These are phyloP conservation scores for Stemphylium lycopersici DNA, from an alignment of 2,329 filamentous ascomycete genomes.

Conservation along the genomic window DNA sequence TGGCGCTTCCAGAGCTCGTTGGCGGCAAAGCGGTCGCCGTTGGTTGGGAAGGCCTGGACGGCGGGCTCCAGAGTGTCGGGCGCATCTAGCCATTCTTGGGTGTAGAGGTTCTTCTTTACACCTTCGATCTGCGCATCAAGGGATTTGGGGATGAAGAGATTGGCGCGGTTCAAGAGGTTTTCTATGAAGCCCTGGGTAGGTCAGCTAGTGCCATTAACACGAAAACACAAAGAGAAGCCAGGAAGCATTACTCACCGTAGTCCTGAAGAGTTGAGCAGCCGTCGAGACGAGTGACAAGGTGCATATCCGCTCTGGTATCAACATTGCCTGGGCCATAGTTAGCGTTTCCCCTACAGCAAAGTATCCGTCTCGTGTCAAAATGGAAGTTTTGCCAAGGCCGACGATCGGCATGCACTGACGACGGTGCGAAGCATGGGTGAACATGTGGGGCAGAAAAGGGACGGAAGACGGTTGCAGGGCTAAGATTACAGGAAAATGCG, in stretches of 20 bases:
- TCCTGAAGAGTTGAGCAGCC: constrained; percentile 55
- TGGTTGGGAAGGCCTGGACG: constrained; percentile 67
- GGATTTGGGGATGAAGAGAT: constrained; percentile 70
- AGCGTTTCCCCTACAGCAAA: not conserved
- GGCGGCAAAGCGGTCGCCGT: constrained; percentile 82
- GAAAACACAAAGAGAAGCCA: not conserved
- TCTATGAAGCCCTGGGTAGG: constrained; percentile 56
- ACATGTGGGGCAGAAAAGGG: constrained; percentile 25
- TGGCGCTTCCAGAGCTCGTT: constrained; percentile 76
- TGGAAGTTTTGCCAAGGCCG: not conserved
- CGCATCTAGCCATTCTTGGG: constrained; percentile 64
- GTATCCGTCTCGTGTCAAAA: not conserved
- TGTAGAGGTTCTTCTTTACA: constrained; percentile 71
- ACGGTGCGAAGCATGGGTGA: not conserved
- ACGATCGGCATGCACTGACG: constrained; percentile 1
- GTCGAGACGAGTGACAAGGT: constrained; percentile 60
- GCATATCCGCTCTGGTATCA: constrained; percentile 57
- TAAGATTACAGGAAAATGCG: constrained; percentile 34
- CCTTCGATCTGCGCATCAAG: constrained; percentile 70
- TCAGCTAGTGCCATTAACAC: constrained; percentile 47
- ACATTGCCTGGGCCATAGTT: constrained; percentile 39
- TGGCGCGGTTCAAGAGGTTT: constrained; percentile 66
- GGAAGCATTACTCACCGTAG: constrained; percentile 38
- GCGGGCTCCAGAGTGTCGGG: constrained; percentile 61
- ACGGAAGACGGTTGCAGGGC: constrained; percentile 7